Percentiles rank a stretch among this genome's conserved stretches.
Evolutionary conservation across 2,329 filamentous ascomycete genomes (phyloP).

Genomic region (Chaetomium strumarium): DNA sequence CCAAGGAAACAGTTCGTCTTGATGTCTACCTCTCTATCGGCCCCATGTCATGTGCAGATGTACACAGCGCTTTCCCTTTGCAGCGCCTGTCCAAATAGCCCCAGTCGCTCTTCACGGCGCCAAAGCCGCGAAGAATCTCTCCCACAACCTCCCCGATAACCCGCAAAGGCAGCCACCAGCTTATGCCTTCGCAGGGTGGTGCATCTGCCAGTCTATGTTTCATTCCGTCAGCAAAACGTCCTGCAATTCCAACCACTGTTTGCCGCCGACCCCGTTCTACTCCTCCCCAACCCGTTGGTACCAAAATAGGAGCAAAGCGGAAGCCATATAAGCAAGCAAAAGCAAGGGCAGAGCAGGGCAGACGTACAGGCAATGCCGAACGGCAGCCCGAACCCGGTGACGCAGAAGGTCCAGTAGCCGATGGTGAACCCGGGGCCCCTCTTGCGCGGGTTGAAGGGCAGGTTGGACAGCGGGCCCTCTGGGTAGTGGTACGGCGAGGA

Average conservation of each 20-base stretch:
- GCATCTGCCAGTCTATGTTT: conserved; percentile 44
- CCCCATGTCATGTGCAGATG: conserved; percentile 21
- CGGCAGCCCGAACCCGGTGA: conserved; percentile 53
- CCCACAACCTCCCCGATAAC: not conserved
- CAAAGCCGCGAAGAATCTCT: not conserved
- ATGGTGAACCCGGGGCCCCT: conserved; percentile 64
- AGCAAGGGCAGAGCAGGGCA: not conserved
- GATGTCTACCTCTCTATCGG: conserved; percentile 22
- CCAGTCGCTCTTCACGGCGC: not conserved
- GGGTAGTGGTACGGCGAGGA: conserved; percentile 96
- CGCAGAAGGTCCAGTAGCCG: conserved; percentile 72
- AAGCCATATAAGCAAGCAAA: not conserved
- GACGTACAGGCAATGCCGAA: conserved; percentile 58
- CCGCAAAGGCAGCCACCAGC: conserved; percentile 28
- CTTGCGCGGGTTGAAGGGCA: conserved; percentile 94
- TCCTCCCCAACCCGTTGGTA: not conserved
- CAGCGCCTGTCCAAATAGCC: not conserved
- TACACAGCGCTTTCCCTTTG: conserved; percentile 12
- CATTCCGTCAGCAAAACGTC: conserved; percentile 5
- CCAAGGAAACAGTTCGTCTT: conserved; percentile 15
- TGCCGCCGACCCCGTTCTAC: not conserved
- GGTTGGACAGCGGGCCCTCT: conserved; percentile 88
- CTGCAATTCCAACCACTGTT: not conserved
- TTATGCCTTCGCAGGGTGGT: conserved; percentile 39
- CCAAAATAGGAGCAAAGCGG: not conserved